Percentiles rank a stretch among this genome's conserved stretches.
Evolutionary conservation across 2,329 filamentous ascomycete genomes (phyloP).

Genomic region (Alternaria hordeiaustralica): DNA sequence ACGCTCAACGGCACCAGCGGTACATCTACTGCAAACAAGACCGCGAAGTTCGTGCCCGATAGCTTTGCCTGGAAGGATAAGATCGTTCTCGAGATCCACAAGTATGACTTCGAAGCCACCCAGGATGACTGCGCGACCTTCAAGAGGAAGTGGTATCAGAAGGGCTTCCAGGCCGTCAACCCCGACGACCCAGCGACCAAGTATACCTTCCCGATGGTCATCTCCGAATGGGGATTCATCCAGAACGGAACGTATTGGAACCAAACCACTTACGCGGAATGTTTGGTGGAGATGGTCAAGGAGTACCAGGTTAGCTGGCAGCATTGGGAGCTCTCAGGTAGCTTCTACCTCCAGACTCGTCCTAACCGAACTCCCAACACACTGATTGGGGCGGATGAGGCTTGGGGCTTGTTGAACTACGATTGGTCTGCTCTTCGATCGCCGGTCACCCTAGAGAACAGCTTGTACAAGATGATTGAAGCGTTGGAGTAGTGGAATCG

Average conservation of each 20-base stretch:
- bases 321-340: constrained; percentile 42
- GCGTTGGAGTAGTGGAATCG: constrained; percentile 21
- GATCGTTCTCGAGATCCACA: constrained; percentile 44
- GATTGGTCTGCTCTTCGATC: constrained; percentile 36
- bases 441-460: constrained; percentile 41
- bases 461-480: constrained; percentile 40
- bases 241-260: constrained; percentile 42
- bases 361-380: constrained; percentile 34
- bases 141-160: constrained; percentile 43
- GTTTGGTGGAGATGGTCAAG: constrained; percentile 41
- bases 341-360: constrained; percentile 49
- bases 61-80: constrained; percentile 38
- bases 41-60: constrained; percentile 34
- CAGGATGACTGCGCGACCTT: constrained; percentile 40
- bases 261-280: constrained; percentile 42
- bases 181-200: constrained; percentile 36
- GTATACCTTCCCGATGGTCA: constrained; percentile 40
- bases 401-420: constrained; percentile 41
- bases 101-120: constrained; percentile 44
- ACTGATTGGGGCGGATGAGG: constrained; percentile 38
- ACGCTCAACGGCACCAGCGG: constrained; percentile 38
- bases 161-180: constrained; percentile 43
- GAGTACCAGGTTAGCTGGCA: constrained; percentile 40
- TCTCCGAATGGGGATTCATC: constrained; percentile 45
- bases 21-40: constrained; percentile 32